Percentiles rank a stretch among this genome's conserved stretches.
Evolutionary conservation across 2,329 filamentous ascomycete genomes (phyloP).

Genomic region (Epichloe glyceriae): DNA sequence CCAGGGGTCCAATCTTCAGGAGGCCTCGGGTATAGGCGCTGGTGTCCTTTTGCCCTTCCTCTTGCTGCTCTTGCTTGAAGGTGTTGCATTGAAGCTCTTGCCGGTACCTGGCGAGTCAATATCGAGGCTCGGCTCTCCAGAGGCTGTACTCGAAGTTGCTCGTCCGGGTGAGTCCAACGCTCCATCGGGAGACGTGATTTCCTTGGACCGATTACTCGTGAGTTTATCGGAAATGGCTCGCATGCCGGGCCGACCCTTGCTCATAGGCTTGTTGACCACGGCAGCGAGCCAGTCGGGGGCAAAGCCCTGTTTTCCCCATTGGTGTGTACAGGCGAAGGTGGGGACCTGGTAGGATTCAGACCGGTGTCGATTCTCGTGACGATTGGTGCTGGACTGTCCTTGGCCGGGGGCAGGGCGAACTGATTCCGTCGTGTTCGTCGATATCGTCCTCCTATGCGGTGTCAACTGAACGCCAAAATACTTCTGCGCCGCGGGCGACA

Average conservation of each 20-base stretch:
- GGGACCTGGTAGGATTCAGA: constrained; percentile 25
- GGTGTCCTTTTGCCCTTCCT: constrained; percentile 86
- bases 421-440: constrained; percentile 44
- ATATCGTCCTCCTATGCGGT: constrained; percentile 47
- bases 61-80: constrained; percentile 34
- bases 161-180: constrained; percentile 52
- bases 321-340: constrained; percentile 28
- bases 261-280: constrained; percentile 35
- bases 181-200: constrained; percentile 38
- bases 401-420: constrained; percentile 37
- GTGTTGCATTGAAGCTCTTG: constrained; percentile 40
- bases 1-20: constrained; percentile 64
- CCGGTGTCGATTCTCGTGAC: constrained; percentile 45
- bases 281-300: constrained; percentile 43
- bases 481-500: constrained; percentile 54
- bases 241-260: constrained; percentile 50
- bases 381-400: constrained; percentile 38
- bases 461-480: constrained; percentile 46
- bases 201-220: constrained; percentile 40
- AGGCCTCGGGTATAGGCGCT: constrained; percentile 86
- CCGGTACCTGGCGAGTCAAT: constrained; percentile 59
- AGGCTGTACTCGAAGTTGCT: constrained; percentile 63
- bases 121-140: constrained; percentile 58
- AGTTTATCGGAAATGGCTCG: constrained; percentile 75
- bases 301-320: constrained; percentile 25